Base-by-base conservation (phyloP, 2,329 filamentous ascomycete genomes). In the Penicillium olsonii region DNA sequence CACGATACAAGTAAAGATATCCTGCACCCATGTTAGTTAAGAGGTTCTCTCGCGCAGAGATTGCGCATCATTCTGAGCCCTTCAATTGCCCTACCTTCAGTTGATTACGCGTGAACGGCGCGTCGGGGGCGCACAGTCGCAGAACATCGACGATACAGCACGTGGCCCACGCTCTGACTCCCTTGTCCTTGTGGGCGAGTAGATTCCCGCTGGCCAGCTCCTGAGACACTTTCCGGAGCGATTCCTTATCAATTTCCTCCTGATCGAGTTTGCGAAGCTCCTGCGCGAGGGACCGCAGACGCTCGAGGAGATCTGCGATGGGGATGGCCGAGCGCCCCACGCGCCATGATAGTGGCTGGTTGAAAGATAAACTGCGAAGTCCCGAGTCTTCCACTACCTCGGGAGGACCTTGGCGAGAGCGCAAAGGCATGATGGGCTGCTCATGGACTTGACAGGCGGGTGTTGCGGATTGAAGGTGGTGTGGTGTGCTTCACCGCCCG, bases 141-240 rank as follows among this genome's bases (percentile, higher is more conserved):
- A 99, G 82, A 60, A 99, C 88, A 69, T 99, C 94, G 46, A 96
- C 91, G 53, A 97, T 79, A 69, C 92, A 97, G 65, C 89, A 89
- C 37, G 91, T 86, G 26, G 89, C 84, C 77, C 88, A 96, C 20
- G 94, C 92, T 70, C 88, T 87, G 57, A 99, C 91, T 48, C 94
- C 94, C 57, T 87, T 88, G 70, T 99, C 94, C 75, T 95, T 95
- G 74, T 99, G 94, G 52, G 84, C 84, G 39, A 99, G 75, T 19
- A 99, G 78, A 64, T 94, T 90, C 53, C 87, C 84, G 56, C 86
- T 85, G 5, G 87, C 90, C 37, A 99, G 81, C 63, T 96, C 89
- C 66, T 91, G 88, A 44, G 92, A 90, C 55, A 95, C 88, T 42
- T 87, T 85, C 54, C 80, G 83, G 57, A 97, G 80, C n/a, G 90